A percentile compares a stretch with the other conserved stretches of the same genome.
Conservation (phyloP, 441 rosid genomes). For the Capsella rubella region DNA sequence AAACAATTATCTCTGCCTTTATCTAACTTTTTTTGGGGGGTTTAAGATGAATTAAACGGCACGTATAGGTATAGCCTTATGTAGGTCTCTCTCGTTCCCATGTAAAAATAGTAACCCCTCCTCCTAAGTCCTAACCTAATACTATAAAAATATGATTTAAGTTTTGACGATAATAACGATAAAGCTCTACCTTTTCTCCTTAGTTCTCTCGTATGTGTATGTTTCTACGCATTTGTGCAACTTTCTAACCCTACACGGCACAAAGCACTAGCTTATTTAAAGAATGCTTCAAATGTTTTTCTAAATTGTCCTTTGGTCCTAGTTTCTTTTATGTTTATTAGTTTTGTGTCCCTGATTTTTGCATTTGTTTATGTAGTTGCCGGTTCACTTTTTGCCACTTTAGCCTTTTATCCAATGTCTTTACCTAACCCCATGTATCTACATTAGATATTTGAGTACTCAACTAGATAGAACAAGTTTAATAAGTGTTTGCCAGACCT, state of each 20-base stretch:
- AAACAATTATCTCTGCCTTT: slow-evolving; percentile 3
- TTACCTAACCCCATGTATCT: background rate
- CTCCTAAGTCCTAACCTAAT: background rate
- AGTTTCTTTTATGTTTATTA: slow-evolving; percentile 23
- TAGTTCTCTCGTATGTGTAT: slow-evolving; percentile 2
- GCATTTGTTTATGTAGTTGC: slow-evolving; percentile 22
- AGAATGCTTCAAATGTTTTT: background rate
- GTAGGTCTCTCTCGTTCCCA: slow-evolving; percentile 23
- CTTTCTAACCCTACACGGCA: slow-evolving; percentile 44
- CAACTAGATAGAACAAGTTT: background rate
- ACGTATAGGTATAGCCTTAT: slow-evolving; percentile 9
- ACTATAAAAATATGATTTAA: slow-evolving; percentile 20
- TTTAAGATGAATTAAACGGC: slow-evolving; percentile 37
- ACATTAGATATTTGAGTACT: background rate
- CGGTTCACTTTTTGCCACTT: slow-evolving; percentile 22
- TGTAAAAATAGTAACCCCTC: slow-evolving; percentile 10
- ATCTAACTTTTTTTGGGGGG: slow-evolving; percentile 15
- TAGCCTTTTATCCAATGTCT: slow-evolving; percentile 10
- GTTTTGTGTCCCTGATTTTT: background rate
- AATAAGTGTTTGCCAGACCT: background rate
- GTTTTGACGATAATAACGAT: slow-evolving; percentile 20
- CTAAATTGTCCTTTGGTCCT: slow-evolving; percentile 21
- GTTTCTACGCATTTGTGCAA: slow-evolving; percentile 33
- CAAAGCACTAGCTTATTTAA: slow-evolving; percentile 41
- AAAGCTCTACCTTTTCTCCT: slow-evolving; percentile 8